phyloP scores from a whole-genome alignment of 179 eudicot genomes.

The Drosera spatulata region DNA sequence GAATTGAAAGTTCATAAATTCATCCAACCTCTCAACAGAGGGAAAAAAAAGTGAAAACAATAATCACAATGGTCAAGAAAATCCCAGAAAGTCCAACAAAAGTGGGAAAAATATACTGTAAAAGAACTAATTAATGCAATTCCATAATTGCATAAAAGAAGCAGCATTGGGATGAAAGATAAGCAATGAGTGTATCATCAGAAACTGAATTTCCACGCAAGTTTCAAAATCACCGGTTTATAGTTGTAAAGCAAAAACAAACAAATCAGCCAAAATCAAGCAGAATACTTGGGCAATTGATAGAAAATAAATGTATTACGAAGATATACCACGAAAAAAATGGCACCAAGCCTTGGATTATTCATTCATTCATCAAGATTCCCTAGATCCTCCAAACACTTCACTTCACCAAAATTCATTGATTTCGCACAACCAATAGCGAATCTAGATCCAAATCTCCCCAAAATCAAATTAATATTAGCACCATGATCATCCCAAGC shows the following conservation, averaged over 20 bases:
- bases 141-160: neutral
- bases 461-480: too few species aligned
- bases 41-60: neutral
- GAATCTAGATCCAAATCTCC: slow-evolving; percentile 1
- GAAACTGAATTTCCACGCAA: neutral
- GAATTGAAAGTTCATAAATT: neutral
- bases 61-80: neutral
- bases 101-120: too few species aligned
- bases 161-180: neutral
- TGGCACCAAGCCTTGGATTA: too few species aligned
- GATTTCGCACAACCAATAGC: too few species aligned
- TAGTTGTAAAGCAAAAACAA: neutral
- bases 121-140: neutral
- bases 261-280: too few species aligned
- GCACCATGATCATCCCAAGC: too few species aligned
- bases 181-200: neutral
- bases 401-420: neutral
- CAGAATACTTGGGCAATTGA: too few species aligned
- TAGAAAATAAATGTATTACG: too few species aligned
- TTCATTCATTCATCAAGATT: too few species aligned
- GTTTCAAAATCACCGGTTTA: neutral
- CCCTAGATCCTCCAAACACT: too few species aligned
- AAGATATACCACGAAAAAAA: too few species aligned
- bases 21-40: neutral
- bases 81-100: too few species aligned